Evolutionary conservation across 2,329 filamentous ascomycete genomes (phyloP), one percentile per base, ranked within the genome.

Genomic region (Colletotrichum viniferum): DNA sequence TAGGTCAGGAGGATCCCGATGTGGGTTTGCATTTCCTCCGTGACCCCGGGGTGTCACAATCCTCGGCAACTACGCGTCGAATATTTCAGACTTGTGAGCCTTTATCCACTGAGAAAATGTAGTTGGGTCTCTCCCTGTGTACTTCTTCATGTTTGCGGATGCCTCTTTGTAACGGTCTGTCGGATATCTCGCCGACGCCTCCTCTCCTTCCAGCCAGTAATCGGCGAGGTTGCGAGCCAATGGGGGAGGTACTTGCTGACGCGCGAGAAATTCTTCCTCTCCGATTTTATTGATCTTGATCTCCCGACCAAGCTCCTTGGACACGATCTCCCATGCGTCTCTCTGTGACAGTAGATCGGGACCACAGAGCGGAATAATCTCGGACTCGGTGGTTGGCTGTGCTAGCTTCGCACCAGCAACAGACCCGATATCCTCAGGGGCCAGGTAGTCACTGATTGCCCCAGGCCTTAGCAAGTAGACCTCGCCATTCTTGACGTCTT

Each of bases 341-440:
- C 77, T 61, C 21, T 80, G 76, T 1, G 83, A 79, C 24, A 85
- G 43, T 13, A 83, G 48, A 60, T 86, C 67, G 1, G 85, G 84
- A 3, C 86, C 86, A 65, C 81, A 82, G 13, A 88, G 72, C 65
- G 80, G 81, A 18, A 87, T 81, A 14, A 77, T 76, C 21, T 81
- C 79, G 24, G 83, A 78, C 34, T 77, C 79, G 26, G 80, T 77
- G 10, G 79, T 78, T 3, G 83, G 82, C 21, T 82, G 78, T 3
- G 80, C 84, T 4, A 89, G 81, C 10, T 88, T 78, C 0, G 77
- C 81, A 4, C 86, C 88, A 34, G 78, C 78, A 4, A 87, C 87
- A 21, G 79, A 77, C 13, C 88, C 88, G 58, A 90, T 88, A 77
- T 89, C 87, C 3, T 79, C 79, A 0, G 86, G 84, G 0, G 83